Evolutionary conservation across 1,284 basidiomycete species (phyloP), one percentile per base, ranked within the genome.

Genomic region (Austroboletus niveus): DNA sequence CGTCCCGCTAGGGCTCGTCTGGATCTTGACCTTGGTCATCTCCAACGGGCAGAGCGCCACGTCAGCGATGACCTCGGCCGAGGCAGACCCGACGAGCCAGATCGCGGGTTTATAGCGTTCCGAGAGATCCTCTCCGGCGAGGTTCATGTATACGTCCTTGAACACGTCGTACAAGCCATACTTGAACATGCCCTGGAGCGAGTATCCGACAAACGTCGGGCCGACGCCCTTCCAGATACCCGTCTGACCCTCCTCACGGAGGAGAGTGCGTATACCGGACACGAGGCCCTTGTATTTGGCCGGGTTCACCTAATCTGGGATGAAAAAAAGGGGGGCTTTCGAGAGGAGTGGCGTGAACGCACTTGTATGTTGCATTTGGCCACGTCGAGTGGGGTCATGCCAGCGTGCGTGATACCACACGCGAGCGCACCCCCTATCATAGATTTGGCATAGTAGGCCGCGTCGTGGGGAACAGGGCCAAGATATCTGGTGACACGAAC

Each of bases 301-400:
- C 14, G 89, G 85, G 76, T 88, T 84, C 55, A 94, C 89, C 58
- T 59, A n/a, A 3, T 3, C 7, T n/a, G 17, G 42, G 22, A 14
- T 27, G 11, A 10, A 24, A 2, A 24, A 24, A 24, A 24, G 22
- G 22, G 29, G 4, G 15, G 4, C 12, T 15, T 4, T 3, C 15
- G 14, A 8, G 27, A 31, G 9, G 11, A 22, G 20, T 2, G 5
- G 14, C 4, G 24, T 24, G 6, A 4, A 39, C 86, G 63, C 47
- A 92, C 92, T 87, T 98, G 94, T 87, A 98, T 97, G 79, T 95
- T 92, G 72, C 94, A 97, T 81, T 98, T 97, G 67, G 92, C 89
- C 63, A 95, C 92, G 79, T 96, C 93, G 64, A 96, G 84, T 56
- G 92, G 92, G 40, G 93, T 95, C 66, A 94, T 86, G 65, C 88